Percentiles rank a stretch among this genome's conserved stretches.
These are phyloP conservation scores for Penicillium decumbens DNA, from an alignment of 2,329 filamentous ascomycete genomes.

Conservation along the genomic window DNA sequence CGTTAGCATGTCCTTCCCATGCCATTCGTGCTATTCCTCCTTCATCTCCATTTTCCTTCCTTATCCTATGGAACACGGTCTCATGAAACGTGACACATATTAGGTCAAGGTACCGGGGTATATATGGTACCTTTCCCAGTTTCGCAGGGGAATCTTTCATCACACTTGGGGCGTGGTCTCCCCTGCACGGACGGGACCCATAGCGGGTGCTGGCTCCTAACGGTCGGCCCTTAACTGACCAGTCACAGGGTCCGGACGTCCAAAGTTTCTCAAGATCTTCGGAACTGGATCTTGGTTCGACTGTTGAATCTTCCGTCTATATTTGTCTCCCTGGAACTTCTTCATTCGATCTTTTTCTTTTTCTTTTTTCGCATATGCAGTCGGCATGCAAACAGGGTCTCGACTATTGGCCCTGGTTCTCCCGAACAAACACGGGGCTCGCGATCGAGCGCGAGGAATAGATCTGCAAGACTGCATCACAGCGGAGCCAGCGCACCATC, in stretches of 20 bases:
- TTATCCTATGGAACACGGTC: not conserved
- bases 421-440: not conserved
- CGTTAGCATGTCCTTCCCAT: conserved; percentile 16
- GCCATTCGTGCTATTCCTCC: conserved; percentile 1
- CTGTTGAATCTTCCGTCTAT: not conserved
- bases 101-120: not conserved
- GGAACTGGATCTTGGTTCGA: conserved; percentile 8
- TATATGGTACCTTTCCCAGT: conserved; percentile 9
- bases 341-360: not conserved
- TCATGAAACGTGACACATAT: not conserved
- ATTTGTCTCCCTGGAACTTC: not conserved
- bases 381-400: conserved; percentile 3
- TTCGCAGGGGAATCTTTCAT: not conserved
- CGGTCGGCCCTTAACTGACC: conserved; percentile 12
- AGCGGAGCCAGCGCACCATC: conserved; percentile 14
- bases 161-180: not conserved
- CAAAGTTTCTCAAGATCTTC: conserved; percentile 20
- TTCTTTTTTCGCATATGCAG: not conserved
- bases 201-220: conserved; percentile 17
- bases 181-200: conserved; percentile 18
- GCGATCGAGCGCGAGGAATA: conserved; percentile 15
- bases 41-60: not conserved
- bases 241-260: conserved; percentile 9
- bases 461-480: conserved; percentile 20
- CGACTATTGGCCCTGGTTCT: not conserved